Base-by-base conservation (phyloP, 2,329 filamentous ascomycete species). In the Nothophoma quercina region DNA sequence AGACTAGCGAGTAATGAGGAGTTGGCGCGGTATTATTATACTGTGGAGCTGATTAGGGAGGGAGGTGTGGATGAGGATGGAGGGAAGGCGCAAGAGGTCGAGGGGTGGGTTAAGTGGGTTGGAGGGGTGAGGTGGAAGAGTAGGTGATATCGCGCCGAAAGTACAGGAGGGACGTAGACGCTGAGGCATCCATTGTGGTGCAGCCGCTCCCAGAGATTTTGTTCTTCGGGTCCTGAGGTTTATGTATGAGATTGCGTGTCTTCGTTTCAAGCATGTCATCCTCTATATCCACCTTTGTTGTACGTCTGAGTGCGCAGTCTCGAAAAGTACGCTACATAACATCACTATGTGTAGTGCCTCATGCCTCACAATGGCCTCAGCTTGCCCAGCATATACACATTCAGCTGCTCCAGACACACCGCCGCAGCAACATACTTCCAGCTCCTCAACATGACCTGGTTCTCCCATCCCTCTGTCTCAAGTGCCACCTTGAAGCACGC, bases 1-100 rank as follows among this genome's bases (percentile, higher is more conserved):
- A 78, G 85, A 30, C 84, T 92, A 67, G 87, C 85, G 26, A 80
- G 77, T 4, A 91, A 95, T 68, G 91, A 96, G 79, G 89, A 89
- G 60, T 75, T 96, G 61, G 91, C 91, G 12, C 80, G 83, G 62
- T 77, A 87, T 46, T 91, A 82, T 69, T 91, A 86, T 75, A 93
- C 86, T 0, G 84, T 95, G 6, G 90, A 93, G 47, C 74, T 82
- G 61, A 78, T 96, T 58, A 64, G 87, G 64, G 83, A 80, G 62
- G 84, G 89, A 67, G 88, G 92, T n/a, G 88, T 91, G 77, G 85
- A 93, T n/a, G 76, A 79, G 72, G 82, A 68, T 49, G 46, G 10
- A 57, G 69, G 88, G 68, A 84, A 81, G 64, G 84, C 88, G 70
- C 87, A 90, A 32, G 88, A 91, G 78, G 86, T 95, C 9, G 77